phyloP scores from a whole-genome alignment of 352 stramenopile species.

The Globisporangium cylindrosporum region DNA sequence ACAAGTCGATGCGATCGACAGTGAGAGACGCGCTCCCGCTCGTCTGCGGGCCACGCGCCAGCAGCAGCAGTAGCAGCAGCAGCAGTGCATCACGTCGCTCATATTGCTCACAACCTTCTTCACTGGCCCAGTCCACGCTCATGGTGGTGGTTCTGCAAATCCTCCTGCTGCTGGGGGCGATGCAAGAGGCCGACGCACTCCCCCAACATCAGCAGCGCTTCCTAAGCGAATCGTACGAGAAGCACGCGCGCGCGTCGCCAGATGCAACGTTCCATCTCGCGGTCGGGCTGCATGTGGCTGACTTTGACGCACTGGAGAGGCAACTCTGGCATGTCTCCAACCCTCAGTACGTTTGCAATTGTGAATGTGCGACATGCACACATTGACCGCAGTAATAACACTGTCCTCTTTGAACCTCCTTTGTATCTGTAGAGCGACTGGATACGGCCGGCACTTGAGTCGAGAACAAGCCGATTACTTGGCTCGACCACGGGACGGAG shows the following conservation, averaged over 20 bases:
- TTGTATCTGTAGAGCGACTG: slow-evolving; percentile 29
- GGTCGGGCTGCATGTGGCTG: slow-evolving; percentile 41
- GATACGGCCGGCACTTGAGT: slow-evolving; percentile 53
- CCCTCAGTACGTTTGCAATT: slow-evolving; percentile 39
- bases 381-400: not conserved
- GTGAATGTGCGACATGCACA: not conserved
- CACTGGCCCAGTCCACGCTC: not conserved
- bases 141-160: no score
- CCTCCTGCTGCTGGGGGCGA: not conserved
- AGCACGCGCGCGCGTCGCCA: slow-evolving; percentile 26
- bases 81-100: not conserved
- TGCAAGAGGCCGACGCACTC: slow-evolving; percentile 7
- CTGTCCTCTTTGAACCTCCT: not conserved
- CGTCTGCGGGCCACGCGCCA: not conserved
- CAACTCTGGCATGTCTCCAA: slow-evolving; percentile 53
- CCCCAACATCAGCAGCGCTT: slow-evolving; percentile 15
- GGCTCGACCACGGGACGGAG: slow-evolving; percentile 36
- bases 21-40: not conserved
- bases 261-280: slow-evolving; percentile 48
- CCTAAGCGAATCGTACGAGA: slow-evolving; percentile 31
- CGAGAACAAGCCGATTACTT: slow-evolving; percentile 42
- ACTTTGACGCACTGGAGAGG: slow-evolving; percentile 54
- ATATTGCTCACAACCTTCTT: not conserved
- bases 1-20: not conserved
- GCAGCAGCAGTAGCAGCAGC: not conserved